Evolutionary conservation across 192 early-diverging fungal species (phyloP), one percentile per base, ranked within the genome.

Genomic region (Pilaira anomala): DNA sequence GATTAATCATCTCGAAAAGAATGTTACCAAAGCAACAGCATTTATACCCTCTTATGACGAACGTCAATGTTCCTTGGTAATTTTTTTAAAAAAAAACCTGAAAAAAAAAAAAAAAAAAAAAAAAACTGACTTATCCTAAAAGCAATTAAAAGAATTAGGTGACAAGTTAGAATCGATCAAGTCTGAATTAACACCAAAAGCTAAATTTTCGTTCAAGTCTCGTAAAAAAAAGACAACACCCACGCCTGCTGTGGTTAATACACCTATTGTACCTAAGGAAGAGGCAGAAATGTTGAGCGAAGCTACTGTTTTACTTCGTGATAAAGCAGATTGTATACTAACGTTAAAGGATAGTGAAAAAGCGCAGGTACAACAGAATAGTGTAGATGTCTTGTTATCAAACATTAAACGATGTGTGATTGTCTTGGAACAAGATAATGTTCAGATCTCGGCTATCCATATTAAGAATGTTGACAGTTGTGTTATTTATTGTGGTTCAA

Each of bases 21-120:
- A 74, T 3, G 60, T 87, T 16, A 87, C 86, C 5, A 85, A 83
- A 45, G 86, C 87, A 28, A 78, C 79, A 16, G 66, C 69, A 2
- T 88, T 78, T 69, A 74, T 92, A 41, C 87, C 90, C 0, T 46
- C 78, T 18, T 89, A 89, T 65, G 88, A 92, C 71, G 83, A 86
- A 67, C 69, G 86, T 24, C 79, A 84, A 50, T 89, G 76, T 52
- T 41, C 69, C 16, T 61, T 72, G 73, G 88, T 84, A 75, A 48
- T 36, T 9, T 36, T 9, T 36, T 36, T 36, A 9, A 36, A 44
- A n/a, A 41, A 24, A 49, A 29, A 50, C 53, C n/a, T 42, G 16
- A 61, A 6, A 18, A 46, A 6, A n/a, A n/a, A n/a, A n/a, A n/a
- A n/a, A n/a, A n/a, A n/a, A n/a, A n/a, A n/a, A n/a, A n/a, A n/a